Percentiles rank a stretch among this genome's conserved stretches.
phyloP scores from a whole-genome alignment of 371 early-diverging fungal genomes.

The Smittium culicis region DNA sequence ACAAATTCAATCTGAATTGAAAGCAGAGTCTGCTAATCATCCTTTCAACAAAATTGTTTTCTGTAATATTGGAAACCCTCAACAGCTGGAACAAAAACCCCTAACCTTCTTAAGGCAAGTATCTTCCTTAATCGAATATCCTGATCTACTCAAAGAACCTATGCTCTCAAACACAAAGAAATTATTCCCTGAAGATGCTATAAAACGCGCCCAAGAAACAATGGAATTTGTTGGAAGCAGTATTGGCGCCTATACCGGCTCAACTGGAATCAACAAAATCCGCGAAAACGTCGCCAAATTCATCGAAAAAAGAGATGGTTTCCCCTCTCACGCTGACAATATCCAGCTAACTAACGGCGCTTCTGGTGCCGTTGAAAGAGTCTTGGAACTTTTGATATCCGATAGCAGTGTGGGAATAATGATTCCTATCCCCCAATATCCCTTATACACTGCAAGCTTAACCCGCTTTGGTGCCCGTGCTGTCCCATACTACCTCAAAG shows the following conservation, averaged over 20 bases:
- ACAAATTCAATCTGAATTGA: constrained; percentile 49
- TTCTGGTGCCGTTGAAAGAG: constrained; percentile 75
- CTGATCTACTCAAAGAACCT: constrained; percentile 52
- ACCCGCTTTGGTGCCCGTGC: constrained; percentile 62
- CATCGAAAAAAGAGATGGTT: constrained; percentile 60
- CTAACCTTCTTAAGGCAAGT: constrained; percentile 96
- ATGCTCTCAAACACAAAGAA: constrained; percentile 37
- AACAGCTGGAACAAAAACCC: constrained; percentile 84
- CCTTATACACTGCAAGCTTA: constrained; percentile 93
- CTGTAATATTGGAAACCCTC: constrained; percentile 98
- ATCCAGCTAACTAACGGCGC: constrained; percentile 89
- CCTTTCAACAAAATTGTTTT: constrained; percentile 66
- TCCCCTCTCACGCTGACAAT: constrained; percentile 57
- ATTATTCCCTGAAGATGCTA: constrained; percentile 70
- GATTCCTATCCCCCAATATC: constrained; percentile 98
- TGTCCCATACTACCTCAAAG: constrained; percentile 86
- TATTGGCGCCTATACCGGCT: constrained; percentile 87
- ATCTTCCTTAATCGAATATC: constrained; percentile 69
- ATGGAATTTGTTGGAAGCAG: constrained; percentile 50
- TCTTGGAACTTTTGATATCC: constrained; percentile 67
- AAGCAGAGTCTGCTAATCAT: constrained; percentile 24
- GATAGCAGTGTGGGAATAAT: constrained; percentile 72
- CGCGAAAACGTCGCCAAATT: constrained; percentile 78
- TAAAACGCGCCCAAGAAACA: constrained; percentile 63
- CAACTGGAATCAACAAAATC: constrained; percentile 58